A percentile compares a stretch with the other conserved stretches of the same genome.
Evolutionary conservation across 1,284 basidiomycete species (phyloP).

Genomic region (Melampsora americana): DNA sequence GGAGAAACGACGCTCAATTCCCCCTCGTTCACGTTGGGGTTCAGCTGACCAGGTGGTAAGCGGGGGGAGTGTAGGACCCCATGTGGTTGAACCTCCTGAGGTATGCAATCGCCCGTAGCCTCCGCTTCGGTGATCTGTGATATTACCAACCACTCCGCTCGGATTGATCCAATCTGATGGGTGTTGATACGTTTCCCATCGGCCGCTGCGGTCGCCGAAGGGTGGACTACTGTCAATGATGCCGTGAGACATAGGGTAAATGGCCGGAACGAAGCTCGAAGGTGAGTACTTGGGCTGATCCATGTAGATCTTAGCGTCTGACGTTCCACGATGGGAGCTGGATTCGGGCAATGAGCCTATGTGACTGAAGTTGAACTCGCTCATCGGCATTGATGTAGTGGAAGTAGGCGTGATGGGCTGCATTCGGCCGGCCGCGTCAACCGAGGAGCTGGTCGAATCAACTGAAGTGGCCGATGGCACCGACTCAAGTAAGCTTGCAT

Average conservation of each 20-base stretch:
- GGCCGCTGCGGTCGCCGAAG: conserved; percentile 19
- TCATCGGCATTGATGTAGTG: background rate
- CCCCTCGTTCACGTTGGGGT: conserved; percentile 14
- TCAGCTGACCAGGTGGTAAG: conserved; percentile 26
- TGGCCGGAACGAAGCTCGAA: conserved; percentile 13
- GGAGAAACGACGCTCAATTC: conserved; percentile 8
- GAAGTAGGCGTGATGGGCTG: conserved; percentile 32
- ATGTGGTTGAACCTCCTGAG: conserved; percentile 11
- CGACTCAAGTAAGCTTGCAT: conserved; percentile 21
- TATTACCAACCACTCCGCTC: background rate
- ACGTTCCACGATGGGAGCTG: background rate
- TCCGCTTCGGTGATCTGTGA: conserved; percentile 5
- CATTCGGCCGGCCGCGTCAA: conserved; percentile 29
- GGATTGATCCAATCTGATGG: conserved; percentile 22
- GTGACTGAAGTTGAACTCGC: conserved; percentile 16
- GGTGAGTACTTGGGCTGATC: conserved; percentile 3
- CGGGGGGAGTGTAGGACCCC: conserved; percentile 9
- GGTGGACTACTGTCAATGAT: conserved; percentile 13
- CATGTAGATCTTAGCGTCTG: conserved; percentile 6
- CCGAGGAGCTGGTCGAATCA: conserved; percentile 23
- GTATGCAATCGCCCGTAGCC: background rate
- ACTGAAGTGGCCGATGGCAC: conserved; percentile 35
- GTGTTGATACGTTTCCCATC: conserved; percentile 9
- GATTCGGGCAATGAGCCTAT: background rate
- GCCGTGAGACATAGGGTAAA: conserved; percentile 17